Evolutionary conservation across 2,329 filamentous ascomycete species (phyloP), one percentile per base, ranked within the genome.

Genomic region (Nannizzia gypsea): DNA sequence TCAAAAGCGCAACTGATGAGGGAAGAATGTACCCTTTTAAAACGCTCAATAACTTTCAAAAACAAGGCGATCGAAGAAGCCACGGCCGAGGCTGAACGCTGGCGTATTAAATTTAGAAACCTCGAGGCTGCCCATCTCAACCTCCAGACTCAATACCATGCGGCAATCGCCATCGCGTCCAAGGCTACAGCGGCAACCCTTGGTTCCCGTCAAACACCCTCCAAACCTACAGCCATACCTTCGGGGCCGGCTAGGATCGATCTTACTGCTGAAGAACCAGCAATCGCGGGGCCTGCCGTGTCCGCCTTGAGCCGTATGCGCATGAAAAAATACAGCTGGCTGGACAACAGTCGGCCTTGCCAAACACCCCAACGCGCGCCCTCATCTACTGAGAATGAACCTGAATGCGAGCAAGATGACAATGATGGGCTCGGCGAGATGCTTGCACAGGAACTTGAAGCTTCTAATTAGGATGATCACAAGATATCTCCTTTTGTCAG

Each of bases 261-360:
- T 44, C 55, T 64, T 22, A 65, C 63, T 42, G 34, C 26, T 17
- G 58, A 61, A 4, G 42, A 50, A 9, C 34, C 52, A 15, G 38
- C 6, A 22, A n/a, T 22, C 8, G 8, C 52, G 22, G 40, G 55
- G 28, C 38, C 31, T 56, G 52, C 55, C 15, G 57, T 55, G 28
- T 28, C 64, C 17, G 64, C 70, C 28, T 65, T 66, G n/a, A 63
- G 62, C 6, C 61, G 65, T 4, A 63, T 73, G 57, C 67, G 65
- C 52, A 66, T 64, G 26, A 73, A 73, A 56, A 62, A 66, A 26
- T 71, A 72, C 56, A 26, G 55, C 13, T 73, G 71, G 71, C 66
- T 73, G 3, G 61, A 57, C 15, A 60, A 61, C 61, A 57, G 20
- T 56, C 57, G 31, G 46, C 22, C 55, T 58, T 34, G 9, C 31